phyloP scores from a whole-genome alignment of 192 early-diverging fungal species.

The Gaertneriomyces sp. region DNA sequence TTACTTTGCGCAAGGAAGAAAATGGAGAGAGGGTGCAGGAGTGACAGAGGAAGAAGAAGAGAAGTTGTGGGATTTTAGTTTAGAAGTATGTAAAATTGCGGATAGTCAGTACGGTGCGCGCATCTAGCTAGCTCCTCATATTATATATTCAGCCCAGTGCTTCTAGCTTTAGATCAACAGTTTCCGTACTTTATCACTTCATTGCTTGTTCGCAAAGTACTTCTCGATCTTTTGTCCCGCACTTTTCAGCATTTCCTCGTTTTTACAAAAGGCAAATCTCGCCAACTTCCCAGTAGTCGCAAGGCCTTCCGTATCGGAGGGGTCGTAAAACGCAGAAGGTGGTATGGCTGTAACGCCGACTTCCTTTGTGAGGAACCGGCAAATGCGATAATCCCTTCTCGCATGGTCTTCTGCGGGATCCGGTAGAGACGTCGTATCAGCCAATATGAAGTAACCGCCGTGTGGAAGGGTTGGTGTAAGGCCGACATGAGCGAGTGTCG shows the following conservation, averaged over 20 bases:
- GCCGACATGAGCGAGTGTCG: conserved; percentile 60
- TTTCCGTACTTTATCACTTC: too few species aligned
- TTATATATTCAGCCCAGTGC: too few species aligned
- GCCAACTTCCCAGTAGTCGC: conserved; percentile 64
- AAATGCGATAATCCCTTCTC: conserved; percentile 72
- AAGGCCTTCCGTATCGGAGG: conserved; percentile 11
- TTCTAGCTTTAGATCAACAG: too few species aligned
- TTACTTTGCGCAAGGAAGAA: neutral
- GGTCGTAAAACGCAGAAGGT: conserved; percentile 82
- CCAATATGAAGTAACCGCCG: conserved; percentile 91
- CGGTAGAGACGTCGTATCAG: conserved; percentile 67
- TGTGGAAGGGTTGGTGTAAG: conserved; percentile 81
- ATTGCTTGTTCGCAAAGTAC: too few species aligned
- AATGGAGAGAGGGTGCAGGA: neutral
- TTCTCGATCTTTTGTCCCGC: conserved; percentile 51
- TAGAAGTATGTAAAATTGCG: neutral
- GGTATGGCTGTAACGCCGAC: conserved; percentile 91
- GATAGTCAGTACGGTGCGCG: too few species aligned
- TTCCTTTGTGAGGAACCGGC: conserved; percentile 80
- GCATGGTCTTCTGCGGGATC: conserved; percentile 50
- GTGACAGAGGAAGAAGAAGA: neutral
- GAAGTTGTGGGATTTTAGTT: conserved; percentile 6
- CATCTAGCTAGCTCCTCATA: too few species aligned
- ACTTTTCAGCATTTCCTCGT: conserved; percentile 71
- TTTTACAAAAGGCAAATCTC: conserved; percentile 94